Conservation (phyloP, 2,329 filamentous ascomycete species). For the Botrytis hyacinthi region DNA sequence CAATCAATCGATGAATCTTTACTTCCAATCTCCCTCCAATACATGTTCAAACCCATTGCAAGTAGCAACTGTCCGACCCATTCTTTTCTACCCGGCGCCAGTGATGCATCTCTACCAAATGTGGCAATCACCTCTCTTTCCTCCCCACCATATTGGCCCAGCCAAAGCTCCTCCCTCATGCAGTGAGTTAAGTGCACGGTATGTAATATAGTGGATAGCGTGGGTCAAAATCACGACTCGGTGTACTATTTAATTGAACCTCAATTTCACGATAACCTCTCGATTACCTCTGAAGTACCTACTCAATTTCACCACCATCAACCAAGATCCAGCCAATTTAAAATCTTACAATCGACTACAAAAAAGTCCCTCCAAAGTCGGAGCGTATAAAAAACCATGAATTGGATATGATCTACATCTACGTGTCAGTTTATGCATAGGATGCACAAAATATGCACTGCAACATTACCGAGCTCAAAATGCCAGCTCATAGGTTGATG, state of each 20-base stretch:
- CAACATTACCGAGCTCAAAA: slow-evolving; percentile 16
- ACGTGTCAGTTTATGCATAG: slow-evolving; percentile 19
- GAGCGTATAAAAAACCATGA: neutral
- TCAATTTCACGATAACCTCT: neutral
- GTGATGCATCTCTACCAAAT: slow-evolving; percentile 1
- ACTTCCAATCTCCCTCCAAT: neutral
- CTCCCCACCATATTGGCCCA: neutral
- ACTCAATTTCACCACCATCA: slow-evolving; percentile 1
- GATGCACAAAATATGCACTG: slow-evolving; percentile 20
- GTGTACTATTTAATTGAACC: neutral
- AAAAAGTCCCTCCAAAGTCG: neutral
- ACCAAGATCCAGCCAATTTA: neutral
- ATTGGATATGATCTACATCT: slow-evolving; percentile 10
- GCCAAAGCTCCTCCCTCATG: slow-evolving; percentile 8
- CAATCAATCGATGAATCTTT: no score
- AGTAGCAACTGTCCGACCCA: neutral
- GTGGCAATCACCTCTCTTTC: slow-evolving; percentile 17
- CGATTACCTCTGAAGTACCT: neutral
- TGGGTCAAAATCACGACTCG: slow-evolving; percentile 9
- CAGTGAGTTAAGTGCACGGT: neutral
- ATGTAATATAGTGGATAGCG: slow-evolving; percentile 2
- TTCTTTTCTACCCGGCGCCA: neutral
- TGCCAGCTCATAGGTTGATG: slow-evolving; percentile 18
- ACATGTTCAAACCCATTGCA: neutral
- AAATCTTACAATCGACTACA: neutral